These are phyloP conservation scores for Malassezia nana DNA, from an alignment of 1,284 basidiomycete species.

Conservation along the genomic window DNA sequence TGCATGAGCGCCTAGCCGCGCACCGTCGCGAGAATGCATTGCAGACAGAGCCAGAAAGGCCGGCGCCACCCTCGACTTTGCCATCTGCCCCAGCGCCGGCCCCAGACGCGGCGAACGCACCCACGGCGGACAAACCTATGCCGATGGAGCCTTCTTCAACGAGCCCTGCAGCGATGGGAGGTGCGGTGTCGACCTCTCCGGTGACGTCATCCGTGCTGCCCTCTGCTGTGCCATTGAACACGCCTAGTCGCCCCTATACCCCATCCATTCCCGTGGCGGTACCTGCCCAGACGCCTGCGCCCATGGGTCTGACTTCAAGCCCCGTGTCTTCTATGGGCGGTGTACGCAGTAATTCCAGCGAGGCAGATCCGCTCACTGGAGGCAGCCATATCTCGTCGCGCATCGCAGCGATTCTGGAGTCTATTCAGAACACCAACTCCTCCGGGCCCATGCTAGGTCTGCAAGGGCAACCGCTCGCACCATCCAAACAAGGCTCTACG, in stretches of 20 bases:
- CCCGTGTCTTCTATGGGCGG: neutral
- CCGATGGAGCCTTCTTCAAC: neutral
- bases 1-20: neutral
- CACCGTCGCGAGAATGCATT: neutral
- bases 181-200: neutral
- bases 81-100: neutral
- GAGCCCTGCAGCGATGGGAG: too few relatives aligned
- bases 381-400: constrained; percentile 15
- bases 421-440: constrained; percentile 11
- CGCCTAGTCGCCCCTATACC: constrained; percentile 13
- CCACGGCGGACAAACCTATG: neutral
- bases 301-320: neutral
- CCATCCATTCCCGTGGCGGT: constrained; percentile 13
- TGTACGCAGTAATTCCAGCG: neutral
- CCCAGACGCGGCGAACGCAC: neutral
- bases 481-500: constrained; percentile 6
- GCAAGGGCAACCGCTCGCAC: constrained; percentile 17
- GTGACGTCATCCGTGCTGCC: neutral
- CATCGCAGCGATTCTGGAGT: constrained; percentile 18
- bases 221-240: neutral
- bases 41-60: neutral
- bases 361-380: neutral
- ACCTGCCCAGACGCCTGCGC: neutral
- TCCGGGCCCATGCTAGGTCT: constrained; percentile 15
- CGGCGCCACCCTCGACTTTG: neutral